Percentiles rank a stretch among this genome's conserved stretches.
Evolutionary conservation across 768 basidiomycete species (phyloP).

Genomic region (Sporobolomyces roseus): DNA sequence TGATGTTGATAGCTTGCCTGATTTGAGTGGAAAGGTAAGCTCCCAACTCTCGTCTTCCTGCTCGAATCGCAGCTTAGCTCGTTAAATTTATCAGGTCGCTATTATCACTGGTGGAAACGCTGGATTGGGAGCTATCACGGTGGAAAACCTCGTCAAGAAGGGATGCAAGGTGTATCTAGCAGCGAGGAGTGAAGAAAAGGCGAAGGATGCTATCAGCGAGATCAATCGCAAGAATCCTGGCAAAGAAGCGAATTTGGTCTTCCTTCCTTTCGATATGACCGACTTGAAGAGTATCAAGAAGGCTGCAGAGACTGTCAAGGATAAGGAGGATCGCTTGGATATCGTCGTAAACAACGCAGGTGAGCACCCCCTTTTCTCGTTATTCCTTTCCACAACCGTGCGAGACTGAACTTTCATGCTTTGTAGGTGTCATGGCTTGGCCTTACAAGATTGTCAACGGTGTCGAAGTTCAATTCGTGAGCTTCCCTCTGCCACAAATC

Average conservation of each 20-base stretch:
- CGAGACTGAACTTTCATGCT: no score
- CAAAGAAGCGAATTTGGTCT: slow-evolving; percentile 17
- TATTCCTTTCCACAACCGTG: no score
- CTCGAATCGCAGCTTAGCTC: background rate
- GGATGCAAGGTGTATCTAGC: slow-evolving; percentile 41
- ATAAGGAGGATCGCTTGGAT: slow-evolving; percentile 37
- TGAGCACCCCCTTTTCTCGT: background rate
- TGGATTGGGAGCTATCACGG: slow-evolving; percentile 37
- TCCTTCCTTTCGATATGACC: slow-evolving; percentile 39
- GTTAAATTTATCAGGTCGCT: slow-evolving; percentile 21
- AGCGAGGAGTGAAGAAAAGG: slow-evolving; percentile 33
- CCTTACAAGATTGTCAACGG: slow-evolving; percentile 39
- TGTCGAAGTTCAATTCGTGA: slow-evolving; percentile 37
- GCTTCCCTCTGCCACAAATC: background rate
- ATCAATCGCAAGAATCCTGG: slow-evolving; percentile 21
- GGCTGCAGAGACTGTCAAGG: slow-evolving; percentile 31
- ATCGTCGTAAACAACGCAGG: slow-evolving; percentile 31
- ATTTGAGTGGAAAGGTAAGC: slow-evolving; percentile 35
- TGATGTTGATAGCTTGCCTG: slow-evolving; percentile 19
- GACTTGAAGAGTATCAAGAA: slow-evolving; percentile 27
- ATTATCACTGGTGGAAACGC: slow-evolving; percentile 37
- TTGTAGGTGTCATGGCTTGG: slow-evolving; percentile 40
- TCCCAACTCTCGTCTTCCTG: background rate
- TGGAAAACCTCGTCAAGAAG: slow-evolving; percentile 23
- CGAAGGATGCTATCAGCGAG: slow-evolving; percentile 24